Conservation (phyloP, 768 basidiomycete genomes). For the Clitopilus passeckerianus region DNA sequence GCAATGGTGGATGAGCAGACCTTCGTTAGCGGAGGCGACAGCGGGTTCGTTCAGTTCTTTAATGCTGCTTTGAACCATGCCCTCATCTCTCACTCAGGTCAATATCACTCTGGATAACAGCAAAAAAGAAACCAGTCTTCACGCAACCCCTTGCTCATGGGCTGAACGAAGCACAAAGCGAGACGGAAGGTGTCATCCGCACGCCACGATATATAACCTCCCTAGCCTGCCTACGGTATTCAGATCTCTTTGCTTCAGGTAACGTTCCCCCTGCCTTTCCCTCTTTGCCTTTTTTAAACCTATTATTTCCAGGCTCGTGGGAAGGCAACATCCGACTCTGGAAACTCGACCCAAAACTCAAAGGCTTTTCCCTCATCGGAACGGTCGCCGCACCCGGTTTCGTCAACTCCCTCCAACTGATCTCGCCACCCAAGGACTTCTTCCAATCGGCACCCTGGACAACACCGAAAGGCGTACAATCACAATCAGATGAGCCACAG, state of each 20-base stretch:
- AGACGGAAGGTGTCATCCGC: conserved; percentile 68
- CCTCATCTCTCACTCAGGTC: conserved; percentile 45
- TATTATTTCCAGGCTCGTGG: conserved; percentile 71
- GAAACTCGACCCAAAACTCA: conserved; percentile 78
- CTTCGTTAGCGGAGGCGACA: conserved; percentile 93
- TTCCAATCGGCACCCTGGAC: conserved; percentile 34
- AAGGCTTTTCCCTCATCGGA: conserved; percentile 67
- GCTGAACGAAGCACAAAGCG: conserved; percentile 61
- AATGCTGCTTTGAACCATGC: background rate
- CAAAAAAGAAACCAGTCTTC: conserved; percentile 94
- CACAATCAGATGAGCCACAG: background rate
- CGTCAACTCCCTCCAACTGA: conserved; percentile 85
- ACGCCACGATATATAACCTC: conserved; percentile 92
- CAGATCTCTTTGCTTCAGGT: conserved; percentile 91
- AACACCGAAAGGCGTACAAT: conserved; percentile 5
- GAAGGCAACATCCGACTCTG: conserved; percentile 88
- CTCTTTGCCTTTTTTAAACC: background rate
- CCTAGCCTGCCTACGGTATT: conserved; percentile 77
- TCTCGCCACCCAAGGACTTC: conserved; percentile 48
- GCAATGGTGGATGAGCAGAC: conserved; percentile 94
- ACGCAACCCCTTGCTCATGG: conserved; percentile 87
- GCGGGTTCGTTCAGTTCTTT: conserved; percentile 60
- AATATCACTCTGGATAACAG: conserved; percentile 87
- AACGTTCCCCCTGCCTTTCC: conserved; percentile 1
- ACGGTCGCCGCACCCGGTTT: conserved; percentile 69